A percentile compares a stretch with the other conserved stretches of the same genome.
These are phyloP conservation scores for Pelargonium myrrhifolium DNA, from an alignment of 441 rosid genomes.

Conservation along the genomic window DNA sequence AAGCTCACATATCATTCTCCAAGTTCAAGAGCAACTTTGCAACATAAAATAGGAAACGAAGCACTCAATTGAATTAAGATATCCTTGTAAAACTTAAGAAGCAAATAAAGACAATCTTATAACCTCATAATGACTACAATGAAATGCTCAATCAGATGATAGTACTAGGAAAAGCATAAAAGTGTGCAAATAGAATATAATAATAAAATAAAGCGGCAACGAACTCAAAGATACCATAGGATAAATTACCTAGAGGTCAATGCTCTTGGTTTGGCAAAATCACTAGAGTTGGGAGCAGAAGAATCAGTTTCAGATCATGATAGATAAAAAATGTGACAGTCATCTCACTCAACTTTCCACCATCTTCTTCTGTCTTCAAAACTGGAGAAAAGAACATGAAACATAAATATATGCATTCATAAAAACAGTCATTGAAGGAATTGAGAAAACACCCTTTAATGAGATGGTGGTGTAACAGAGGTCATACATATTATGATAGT, in stretches of 20 bases:
- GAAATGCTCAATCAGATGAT: background rate
- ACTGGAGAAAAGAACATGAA: conserved; percentile 6
- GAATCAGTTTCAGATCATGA: background rate
- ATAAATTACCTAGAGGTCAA: background rate
- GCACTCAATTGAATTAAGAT: background rate
- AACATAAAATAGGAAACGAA: background rate
- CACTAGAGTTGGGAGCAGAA: background rate
- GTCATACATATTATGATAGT: background rate
- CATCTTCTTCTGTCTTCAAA: background rate
- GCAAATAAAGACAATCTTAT: background rate
- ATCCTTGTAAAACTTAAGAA: background rate
- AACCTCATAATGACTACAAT: background rate
- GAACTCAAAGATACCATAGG: background rate
- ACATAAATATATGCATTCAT: background rate
- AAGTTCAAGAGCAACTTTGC: background rate
- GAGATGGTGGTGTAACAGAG: background rate
- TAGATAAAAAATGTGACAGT: background rate
- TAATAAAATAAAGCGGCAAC: too few relatives aligned
- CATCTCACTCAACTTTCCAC: conserved; percentile 1
- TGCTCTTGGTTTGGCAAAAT: background rate
- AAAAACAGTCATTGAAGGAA: background rate
- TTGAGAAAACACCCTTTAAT: background rate
- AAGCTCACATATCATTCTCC: background rate
- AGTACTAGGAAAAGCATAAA: too few relatives aligned
- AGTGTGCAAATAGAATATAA: too few relatives aligned